Conservation (phyloP, 2,329 filamentous ascomycete species). For the Bipolaris oryzae region DNA sequence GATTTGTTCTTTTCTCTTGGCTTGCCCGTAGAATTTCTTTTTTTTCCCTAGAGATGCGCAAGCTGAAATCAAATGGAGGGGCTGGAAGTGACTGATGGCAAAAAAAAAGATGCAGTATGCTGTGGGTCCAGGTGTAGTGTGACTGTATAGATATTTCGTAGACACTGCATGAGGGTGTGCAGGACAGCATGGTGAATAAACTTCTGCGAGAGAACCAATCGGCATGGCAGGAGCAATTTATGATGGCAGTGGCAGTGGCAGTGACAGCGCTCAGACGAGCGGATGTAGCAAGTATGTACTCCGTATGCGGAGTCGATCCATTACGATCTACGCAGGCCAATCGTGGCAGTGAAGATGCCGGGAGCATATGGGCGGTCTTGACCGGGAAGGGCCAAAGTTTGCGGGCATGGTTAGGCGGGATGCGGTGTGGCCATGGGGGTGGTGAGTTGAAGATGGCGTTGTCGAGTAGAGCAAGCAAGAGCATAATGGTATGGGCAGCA, state of each 20-base stretch:
- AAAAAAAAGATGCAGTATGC: not conserved
- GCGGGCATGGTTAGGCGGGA: not conserved
- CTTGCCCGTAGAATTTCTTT: not conserved
- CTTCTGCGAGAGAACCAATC: not conserved
- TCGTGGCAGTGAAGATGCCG: not conserved
- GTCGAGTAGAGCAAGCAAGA: not conserved
- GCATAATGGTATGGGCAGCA: not conserved
- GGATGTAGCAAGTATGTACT: not conserved
- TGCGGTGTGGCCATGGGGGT: not conserved
- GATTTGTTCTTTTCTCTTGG: not conserved
- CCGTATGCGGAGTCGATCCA: not conserved
- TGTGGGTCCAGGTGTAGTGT: not conserved
- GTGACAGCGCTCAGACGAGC: not conserved
- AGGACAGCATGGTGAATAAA: too few relatives aligned
- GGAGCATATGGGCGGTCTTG: not conserved
- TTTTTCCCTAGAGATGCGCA: not conserved
- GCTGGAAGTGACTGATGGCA: not conserved
- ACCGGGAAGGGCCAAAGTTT: not conserved
- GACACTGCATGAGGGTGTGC: too few relatives aligned
- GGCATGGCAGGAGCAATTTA: not conserved
- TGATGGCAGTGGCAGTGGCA: not conserved
- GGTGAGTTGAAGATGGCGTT: conserved; percentile 2
- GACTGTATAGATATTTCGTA: too few relatives aligned
- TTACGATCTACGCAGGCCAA: not conserved
- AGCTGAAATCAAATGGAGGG: not conserved